Conservation (phyloP, 73 alveolate species). For the Tetrahymena borealis region DNA sequence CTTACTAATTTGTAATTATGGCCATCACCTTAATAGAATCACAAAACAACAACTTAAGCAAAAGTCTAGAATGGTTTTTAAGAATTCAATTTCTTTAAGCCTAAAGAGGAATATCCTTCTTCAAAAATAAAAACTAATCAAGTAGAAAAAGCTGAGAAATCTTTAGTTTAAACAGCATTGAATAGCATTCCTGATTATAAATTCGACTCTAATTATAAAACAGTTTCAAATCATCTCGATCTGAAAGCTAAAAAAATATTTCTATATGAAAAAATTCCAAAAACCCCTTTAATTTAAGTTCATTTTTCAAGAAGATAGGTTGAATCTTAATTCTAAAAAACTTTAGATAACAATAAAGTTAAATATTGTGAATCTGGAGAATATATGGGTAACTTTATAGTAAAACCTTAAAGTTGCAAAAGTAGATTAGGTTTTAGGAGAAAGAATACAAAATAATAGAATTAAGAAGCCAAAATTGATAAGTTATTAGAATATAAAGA, state of each 20-base stretch:
- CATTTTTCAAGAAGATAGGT: background rate
- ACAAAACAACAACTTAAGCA: too few relatives aligned
- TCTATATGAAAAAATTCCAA: background rate
- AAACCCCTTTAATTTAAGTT: background rate
- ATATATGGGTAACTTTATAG: background rate
- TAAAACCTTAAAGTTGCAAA: background rate
- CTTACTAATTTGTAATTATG: background rate
- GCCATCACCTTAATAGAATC: too few relatives aligned
- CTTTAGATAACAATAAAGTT: background rate
- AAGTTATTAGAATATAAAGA: background rate
- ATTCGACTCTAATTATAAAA: background rate
- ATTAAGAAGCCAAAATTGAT: background rate
- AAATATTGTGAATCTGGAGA: background rate
- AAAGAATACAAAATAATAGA: background rate
- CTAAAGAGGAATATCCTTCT: too few relatives aligned
- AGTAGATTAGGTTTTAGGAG: background rate
- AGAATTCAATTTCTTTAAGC: too few relatives aligned
- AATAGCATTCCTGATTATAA: background rate
- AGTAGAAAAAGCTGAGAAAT: background rate
- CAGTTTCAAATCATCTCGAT: background rate
- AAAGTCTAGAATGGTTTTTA: too few relatives aligned
- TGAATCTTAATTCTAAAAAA: background rate
- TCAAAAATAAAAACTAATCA: background rate
- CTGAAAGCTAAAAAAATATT: background rate
- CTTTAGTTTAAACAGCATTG: background rate